Base-by-base conservation (phyloP, 148 eudicot species). In the Rhododendron griersonianum region DNA sequence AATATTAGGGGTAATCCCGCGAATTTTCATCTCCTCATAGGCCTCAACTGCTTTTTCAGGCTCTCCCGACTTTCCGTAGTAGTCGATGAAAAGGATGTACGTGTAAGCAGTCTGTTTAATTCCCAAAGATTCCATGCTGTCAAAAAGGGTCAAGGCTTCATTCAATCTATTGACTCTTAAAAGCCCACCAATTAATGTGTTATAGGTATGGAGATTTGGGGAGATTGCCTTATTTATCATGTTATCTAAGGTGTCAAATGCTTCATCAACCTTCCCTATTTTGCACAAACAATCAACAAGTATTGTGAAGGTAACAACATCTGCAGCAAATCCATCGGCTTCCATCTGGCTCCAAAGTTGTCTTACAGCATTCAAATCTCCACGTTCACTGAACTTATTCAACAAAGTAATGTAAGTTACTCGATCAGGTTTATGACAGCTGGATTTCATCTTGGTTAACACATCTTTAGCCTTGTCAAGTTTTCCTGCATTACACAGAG, bases 131-230 rank as follows among this genome's bases (percentile, higher is more conserved):
- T 87, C 90, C 92, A 95, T 87, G 82, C 90, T 88, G 45, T 88
- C 87, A 89, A 93, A 92, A 53, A 96, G 89, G 80, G 87, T 84
- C 59, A 90, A 86, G 33, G 99, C 99, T 85, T 96, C 95, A 28
- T 90, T 93, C 80, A 95, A 84, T 88, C 95, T 91, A 81, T 90
- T 67, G 50, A 78, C 90, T 91, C 93, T 93, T 85, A 96, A 86
- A 87, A 95, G 94, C 88, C 98, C 99, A 28, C 92, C 87, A 39
- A 96, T 92, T 86, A 96, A 55, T 16, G 98, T 91, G 87, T 94
- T 96, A 90, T 94, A 95, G 25, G 99, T 96, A 87, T 92, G 98
- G 87, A 93, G 94, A 92, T 96, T 96, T 15, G 99, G 98, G 73
- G 81, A 81, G 81, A 97, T 85, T 37, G 92, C 96, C 78, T 81